Evolutionary conservation across 2,329 filamentous ascomycete species (phyloP).

Genomic region (Periconia sp.): DNA sequence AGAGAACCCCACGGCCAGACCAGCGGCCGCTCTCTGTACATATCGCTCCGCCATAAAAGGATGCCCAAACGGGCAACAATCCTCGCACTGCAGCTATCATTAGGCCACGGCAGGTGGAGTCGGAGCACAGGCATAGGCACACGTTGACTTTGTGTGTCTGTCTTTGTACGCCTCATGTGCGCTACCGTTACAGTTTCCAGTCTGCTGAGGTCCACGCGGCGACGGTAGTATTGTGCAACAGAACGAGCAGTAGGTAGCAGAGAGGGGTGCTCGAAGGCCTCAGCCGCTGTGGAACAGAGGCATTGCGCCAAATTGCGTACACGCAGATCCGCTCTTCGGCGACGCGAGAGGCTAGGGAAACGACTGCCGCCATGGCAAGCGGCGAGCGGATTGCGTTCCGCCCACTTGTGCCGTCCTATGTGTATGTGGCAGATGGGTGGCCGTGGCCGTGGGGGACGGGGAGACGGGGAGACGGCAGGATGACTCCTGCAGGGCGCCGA

Average conservation of each 20-base stretch:
- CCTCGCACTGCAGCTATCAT: conserved; percentile 3
- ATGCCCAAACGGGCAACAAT: conserved; percentile 18
- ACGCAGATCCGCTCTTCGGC: background rate
- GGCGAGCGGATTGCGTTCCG: background rate
- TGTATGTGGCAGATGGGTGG: background rate
- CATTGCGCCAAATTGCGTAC: conserved; percentile 7
- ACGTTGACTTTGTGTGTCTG: background rate
- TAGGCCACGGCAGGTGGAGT: conserved; percentile 5
- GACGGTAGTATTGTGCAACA: conserved; percentile 4
- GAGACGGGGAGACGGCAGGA: background rate
- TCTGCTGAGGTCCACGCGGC: conserved; percentile 4
- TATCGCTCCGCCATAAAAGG: conserved; percentile 13
- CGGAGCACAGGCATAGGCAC: conserved; percentile 1
- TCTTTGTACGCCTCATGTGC: background rate
- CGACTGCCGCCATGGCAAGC: background rate
- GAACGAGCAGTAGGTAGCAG: background rate
- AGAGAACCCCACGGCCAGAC: background rate
- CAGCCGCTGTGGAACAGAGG: conserved; percentile 3
- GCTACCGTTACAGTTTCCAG: conserved; percentile 6
- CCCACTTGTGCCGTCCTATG: no score
- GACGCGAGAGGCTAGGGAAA: background rate
- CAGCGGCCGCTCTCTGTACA: no score
- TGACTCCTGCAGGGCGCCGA: background rate
- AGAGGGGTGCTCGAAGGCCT: background rate
- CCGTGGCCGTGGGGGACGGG: conserved; percentile 6